phyloP scores from a whole-genome alignment of 2,329 filamentous ascomycete genomes.

The Penicillium sp. region DNA sequence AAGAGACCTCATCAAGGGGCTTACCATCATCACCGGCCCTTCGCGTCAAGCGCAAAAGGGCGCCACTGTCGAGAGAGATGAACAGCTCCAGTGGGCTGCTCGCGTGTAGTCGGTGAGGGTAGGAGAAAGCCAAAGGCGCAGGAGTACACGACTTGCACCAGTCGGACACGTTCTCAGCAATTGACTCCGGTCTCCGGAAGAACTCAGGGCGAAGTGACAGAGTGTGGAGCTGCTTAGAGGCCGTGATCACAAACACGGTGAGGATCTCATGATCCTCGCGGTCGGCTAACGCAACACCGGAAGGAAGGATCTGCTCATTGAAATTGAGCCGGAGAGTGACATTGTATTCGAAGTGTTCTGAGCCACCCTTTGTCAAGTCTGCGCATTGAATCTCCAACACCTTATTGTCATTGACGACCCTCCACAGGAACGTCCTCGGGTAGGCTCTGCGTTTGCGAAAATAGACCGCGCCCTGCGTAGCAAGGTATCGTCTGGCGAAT shows the following conservation, averaged over 20 bases:
- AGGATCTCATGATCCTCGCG: slow-evolving; percentile 70
- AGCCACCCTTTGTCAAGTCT: slow-evolving; percentile 68
- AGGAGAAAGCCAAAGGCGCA: slow-evolving; percentile 68
- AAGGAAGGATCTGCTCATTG: slow-evolving; percentile 63
- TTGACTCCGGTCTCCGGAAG: slow-evolving; percentile 64
- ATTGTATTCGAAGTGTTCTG: slow-evolving; percentile 60
- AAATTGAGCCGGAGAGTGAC: slow-evolving; percentile 76
- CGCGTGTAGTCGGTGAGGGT: slow-evolving; percentile 74
- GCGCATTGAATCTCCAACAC: slow-evolving; percentile 76
- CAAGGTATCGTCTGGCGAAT: slow-evolving; percentile 68
- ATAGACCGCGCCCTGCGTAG: slow-evolving; percentile 74
- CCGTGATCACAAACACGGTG: slow-evolving; percentile 73
- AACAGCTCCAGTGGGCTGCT: slow-evolving; percentile 68
- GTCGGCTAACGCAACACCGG: slow-evolving; percentile 79
- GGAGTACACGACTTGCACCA: slow-evolving; percentile 70
- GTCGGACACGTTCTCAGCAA: slow-evolving; percentile 68
- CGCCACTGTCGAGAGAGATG: slow-evolving; percentile 55
- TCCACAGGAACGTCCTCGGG: slow-evolving; percentile 86
- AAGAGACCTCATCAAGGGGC: slow-evolving; percentile 4
- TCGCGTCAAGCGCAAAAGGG: slow-evolving; percentile 62
- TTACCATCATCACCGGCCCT: slow-evolving; percentile 50
- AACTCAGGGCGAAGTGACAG: slow-evolving; percentile 77
- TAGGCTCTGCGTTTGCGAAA: slow-evolving; percentile 70
- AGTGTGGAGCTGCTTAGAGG: slow-evolving; percentile 73
- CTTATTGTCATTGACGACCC: slow-evolving; percentile 72